phyloP scores from a whole-genome alignment of 257 asterid genomes.

The Ehretia macrophylla region DNA sequence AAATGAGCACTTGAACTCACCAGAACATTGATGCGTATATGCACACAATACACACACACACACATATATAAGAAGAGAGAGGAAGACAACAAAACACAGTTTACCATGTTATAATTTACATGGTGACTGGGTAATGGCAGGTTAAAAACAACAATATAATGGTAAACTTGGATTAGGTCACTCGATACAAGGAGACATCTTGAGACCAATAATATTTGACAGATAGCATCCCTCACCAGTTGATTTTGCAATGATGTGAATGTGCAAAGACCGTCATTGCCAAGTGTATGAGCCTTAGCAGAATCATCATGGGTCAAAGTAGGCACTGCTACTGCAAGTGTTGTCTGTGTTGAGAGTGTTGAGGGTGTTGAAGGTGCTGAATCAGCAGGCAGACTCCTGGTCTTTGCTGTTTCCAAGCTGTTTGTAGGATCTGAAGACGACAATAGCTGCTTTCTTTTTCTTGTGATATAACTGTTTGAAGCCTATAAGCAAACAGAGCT shows the following conservation, averaged over 20 bases:
- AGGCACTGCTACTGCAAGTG: constrained; percentile 17
- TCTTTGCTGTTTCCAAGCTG: constrained; percentile 17
- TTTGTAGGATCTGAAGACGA: constrained; percentile 12
- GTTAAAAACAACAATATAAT: too few species aligned
- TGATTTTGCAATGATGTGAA: constrained; percentile 7
- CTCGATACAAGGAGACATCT: too few species aligned
- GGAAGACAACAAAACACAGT: too few species aligned
- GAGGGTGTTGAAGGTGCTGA: constrained; percentile 3
- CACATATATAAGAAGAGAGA: too few species aligned
- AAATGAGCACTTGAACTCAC: too few species aligned
- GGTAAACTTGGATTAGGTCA: too few species aligned
- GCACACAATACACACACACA: too few species aligned
- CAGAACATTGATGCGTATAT: too few species aligned
- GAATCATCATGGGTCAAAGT: constrained; percentile 19
- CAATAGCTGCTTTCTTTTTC: constrained; percentile 28
- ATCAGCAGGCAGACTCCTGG: constrained; percentile 6
- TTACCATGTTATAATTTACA: too few species aligned
- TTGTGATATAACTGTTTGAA: constrained; percentile 9
- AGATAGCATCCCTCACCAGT: constrained; percentile 5
- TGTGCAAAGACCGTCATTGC: constrained; percentile 11
- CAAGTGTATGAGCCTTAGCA: constrained; percentile 8
- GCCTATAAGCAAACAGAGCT: constrained; percentile 8
- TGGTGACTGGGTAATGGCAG: too few species aligned
- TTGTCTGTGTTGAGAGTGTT: constrained; percentile 10
- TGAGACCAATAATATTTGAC: background rate